These are phyloP conservation scores for Ogataea naganishii DNA, from an alignment of 805 yeast genomes.

Conservation along the genomic window DNA sequence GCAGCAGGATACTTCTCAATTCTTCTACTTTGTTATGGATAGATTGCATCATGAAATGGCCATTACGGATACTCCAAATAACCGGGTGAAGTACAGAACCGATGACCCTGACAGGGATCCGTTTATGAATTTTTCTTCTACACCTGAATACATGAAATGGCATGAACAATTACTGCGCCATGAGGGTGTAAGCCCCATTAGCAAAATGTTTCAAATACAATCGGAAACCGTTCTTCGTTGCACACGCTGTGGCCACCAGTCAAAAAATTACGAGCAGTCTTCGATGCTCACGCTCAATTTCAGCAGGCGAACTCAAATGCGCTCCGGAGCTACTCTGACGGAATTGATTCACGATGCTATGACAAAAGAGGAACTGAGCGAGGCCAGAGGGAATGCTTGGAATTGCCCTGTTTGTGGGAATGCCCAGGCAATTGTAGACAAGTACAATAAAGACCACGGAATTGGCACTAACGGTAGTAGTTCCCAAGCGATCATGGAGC, in stretches of 20 bases:
- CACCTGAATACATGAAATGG: conserved; percentile 55
- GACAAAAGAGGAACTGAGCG: conserved; percentile 51
- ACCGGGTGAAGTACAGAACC: conserved; percentile 13
- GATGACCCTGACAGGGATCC: conserved; percentile 17
- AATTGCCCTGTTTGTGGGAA: conserved; percentile 65
- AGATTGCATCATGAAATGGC: conserved; percentile 58
- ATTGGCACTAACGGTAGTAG: not conserved
- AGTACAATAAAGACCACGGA: conserved; percentile 8
- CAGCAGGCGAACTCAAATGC: conserved; percentile 19
- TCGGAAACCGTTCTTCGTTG: conserved; percentile 57
- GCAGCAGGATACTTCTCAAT: conserved; percentile 80
- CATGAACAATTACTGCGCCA: conserved; percentile 36
- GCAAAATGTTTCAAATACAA: conserved; percentile 65
- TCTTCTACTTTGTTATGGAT: conserved; percentile 56
- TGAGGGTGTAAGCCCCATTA: conserved; percentile 63
- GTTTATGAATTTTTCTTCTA: conserved; percentile 14
- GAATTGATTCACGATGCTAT: conserved; percentile 59
- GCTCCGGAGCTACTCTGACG: conserved; percentile 28
- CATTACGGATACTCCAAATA: conserved; percentile 13
- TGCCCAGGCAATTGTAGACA: conserved; percentile 8
- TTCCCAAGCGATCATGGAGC: conserved; percentile 1
- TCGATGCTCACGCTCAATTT: conserved; percentile 23
- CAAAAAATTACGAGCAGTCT: conserved; percentile 39
- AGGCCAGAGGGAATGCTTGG: conserved; percentile 71
- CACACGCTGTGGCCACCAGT: conserved; percentile 52